Conservation (phyloP, 2,329 filamentous ascomycete species). For the Diatrype stigma region DNA sequence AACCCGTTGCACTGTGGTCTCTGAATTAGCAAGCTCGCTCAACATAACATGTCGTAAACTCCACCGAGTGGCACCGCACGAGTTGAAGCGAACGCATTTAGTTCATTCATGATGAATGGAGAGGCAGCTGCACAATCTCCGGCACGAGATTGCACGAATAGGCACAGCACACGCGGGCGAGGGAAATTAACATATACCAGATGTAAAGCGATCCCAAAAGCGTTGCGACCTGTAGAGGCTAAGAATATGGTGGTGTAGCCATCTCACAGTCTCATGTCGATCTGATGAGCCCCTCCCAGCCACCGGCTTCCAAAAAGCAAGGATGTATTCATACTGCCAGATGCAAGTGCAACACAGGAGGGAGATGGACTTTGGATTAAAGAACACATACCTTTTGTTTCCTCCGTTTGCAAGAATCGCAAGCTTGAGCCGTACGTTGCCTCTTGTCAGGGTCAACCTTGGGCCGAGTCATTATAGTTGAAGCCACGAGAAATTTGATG, state of each 20-base stretch:
- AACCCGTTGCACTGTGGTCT: slow-evolving; percentile 52
- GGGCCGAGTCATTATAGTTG: slow-evolving; percentile 42
- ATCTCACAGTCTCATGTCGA: not conserved
- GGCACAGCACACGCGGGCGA: not conserved
- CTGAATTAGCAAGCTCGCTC: slow-evolving; percentile 1
- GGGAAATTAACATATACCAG: not conserved
- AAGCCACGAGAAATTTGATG: slow-evolving; percentile 21
- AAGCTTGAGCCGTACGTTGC: slow-evolving; percentile 60
- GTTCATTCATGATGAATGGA: not conserved
- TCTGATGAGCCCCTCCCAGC: not conserved
- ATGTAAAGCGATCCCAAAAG: not conserved
- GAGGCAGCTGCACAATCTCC: not conserved
- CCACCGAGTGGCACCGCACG: not conserved
- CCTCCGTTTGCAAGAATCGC: slow-evolving; percentile 60
- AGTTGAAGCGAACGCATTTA: slow-evolving; percentile 1
- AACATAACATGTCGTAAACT: not conserved
- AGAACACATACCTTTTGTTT: slow-evolving; percentile 59
- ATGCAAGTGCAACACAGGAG: not conserved
- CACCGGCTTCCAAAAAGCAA: not conserved
- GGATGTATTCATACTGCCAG: not conserved
- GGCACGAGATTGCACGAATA: not conserved
- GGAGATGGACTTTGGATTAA: not conserved
- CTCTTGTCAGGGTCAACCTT: slow-evolving; percentile 57
- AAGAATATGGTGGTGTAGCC: not conserved
- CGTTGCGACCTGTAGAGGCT: not conserved